phyloP scores from a whole-genome alignment of 1,284 basidiomycete species.

The Fomitopsis pinicola region DNA sequence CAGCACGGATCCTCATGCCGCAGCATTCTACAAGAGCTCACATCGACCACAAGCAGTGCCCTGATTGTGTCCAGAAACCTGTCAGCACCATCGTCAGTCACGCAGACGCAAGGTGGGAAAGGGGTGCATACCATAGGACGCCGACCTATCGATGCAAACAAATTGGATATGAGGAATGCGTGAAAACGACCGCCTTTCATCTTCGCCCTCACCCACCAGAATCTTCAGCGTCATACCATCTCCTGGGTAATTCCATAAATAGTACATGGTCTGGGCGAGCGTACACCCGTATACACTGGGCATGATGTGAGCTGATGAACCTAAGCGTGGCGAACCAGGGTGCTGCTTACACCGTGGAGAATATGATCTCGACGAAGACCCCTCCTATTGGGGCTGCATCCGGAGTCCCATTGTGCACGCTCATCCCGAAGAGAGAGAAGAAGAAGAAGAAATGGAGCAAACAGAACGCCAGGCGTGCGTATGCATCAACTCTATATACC shows the following conservation, averaged over 20 bases:
- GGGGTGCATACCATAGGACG: background rate
- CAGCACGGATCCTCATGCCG: background rate
- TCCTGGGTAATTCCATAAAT: constrained; percentile 1
- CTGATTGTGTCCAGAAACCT: constrained; percentile 1
- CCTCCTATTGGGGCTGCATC: background rate
- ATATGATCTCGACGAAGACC: background rate
- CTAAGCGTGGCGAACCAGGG: too few relatives aligned
- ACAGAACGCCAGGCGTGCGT: background rate
- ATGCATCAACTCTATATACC: background rate
- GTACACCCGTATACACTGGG: constrained; percentile 1
- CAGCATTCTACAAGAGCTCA: background rate
- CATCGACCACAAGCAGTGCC: background rate
- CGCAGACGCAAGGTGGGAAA: background rate
- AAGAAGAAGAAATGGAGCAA: background rate
- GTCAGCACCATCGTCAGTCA: background rate
- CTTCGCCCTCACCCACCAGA: background rate
- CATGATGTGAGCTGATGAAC: background rate
- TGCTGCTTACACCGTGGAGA: background rate
- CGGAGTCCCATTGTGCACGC: background rate
- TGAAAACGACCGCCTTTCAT: background rate
- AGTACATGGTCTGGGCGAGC: constrained; percentile 1
- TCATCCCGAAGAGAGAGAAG: background rate
- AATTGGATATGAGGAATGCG: background rate
- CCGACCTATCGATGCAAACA: background rate
- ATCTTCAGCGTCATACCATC: background rate